Evolutionary conservation across 2,329 filamentous ascomycete species (phyloP).

Genomic region (Penicillium rolfsii): DNA sequence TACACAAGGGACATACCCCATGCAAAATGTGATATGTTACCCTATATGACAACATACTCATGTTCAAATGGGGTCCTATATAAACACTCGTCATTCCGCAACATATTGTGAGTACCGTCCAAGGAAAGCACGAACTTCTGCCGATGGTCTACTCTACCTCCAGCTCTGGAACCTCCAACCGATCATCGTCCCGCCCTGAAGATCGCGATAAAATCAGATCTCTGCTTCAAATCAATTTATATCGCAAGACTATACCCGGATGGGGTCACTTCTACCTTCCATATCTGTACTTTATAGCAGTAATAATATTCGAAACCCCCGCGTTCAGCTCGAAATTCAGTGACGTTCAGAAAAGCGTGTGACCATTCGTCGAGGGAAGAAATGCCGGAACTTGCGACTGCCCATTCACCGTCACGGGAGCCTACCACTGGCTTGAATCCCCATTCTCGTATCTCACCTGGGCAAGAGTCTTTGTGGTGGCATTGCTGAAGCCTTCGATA

Average conservation of each 20-base stretch:
- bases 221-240: neutral
- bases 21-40: neutral
- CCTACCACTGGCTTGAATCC: neutral
- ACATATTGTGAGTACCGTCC: neutral
- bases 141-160: neutral
- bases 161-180: constrained; percentile 1
- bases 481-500: neutral
- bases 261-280: constrained; percentile 1
- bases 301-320: constrained; percentile 1
- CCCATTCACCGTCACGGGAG: constrained; percentile 1
- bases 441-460: constrained; percentile 7
- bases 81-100: neutral
- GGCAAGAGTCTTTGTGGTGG: neutral
- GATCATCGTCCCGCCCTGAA: neutral
- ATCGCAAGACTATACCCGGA: neutral
- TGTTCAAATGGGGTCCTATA: neutral
- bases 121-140: neutral
- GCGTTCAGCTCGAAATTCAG: constrained; percentile 1
- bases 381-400: neutral
- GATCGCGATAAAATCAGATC: neutral
- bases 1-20: neutral
- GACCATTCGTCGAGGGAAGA: neutral
- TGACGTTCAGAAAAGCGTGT: neutral
- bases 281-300: neutral
- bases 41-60: neutral